Percentiles rank a stretch among this genome's conserved stretches.
Conservation (phyloP, 768 basidiomycete genomes). For the Auriscalpium microsporum region DNA sequence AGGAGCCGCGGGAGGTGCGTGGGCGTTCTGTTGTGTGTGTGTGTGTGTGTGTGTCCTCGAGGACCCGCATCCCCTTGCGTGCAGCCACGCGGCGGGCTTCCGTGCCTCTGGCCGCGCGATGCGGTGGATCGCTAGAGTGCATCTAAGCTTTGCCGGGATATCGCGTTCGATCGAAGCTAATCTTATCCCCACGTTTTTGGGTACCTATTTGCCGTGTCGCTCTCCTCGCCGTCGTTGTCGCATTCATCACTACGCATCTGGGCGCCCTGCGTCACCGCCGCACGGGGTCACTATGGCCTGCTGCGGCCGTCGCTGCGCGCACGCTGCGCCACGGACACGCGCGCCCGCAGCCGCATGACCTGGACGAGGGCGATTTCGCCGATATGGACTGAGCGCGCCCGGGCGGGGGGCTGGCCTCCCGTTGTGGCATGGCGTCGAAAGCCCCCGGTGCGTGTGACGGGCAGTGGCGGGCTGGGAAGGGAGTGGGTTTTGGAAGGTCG, state of each 20-base stretch:
- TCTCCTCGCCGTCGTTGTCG: neutral
- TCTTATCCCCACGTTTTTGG: neutral
- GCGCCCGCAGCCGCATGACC: slow-evolving; percentile 64
- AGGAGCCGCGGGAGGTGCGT: slow-evolving; percentile 88
- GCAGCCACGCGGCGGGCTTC: neutral
- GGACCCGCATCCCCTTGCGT: neutral
- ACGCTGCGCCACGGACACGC: neutral
- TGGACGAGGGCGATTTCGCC: slow-evolving; percentile 89
- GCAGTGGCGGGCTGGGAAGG: too few relatives aligned
- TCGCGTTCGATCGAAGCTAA: slow-evolving; percentile 3
- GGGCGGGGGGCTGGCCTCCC: neutral
- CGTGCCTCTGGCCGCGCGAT: neutral
- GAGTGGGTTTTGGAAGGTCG: too few relatives aligned
- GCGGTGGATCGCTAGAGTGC: slow-evolving; percentile 2
- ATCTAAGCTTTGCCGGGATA: neutral
- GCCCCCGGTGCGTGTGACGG: too few relatives aligned
- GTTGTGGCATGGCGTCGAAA: too few relatives aligned
- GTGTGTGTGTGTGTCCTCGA: neutral
- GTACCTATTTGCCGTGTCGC: neutral
- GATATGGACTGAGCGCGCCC: slow-evolving; percentile 45
- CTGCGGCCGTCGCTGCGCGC: neutral
- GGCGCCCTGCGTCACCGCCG: neutral
- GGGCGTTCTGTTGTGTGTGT: neutral
- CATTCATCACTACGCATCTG: neutral
- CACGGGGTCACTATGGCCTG: too few relatives aligned